Evolutionary conservation across 306 rosid species (phyloP).

Genomic region (Boehmeria nivea): DNA sequence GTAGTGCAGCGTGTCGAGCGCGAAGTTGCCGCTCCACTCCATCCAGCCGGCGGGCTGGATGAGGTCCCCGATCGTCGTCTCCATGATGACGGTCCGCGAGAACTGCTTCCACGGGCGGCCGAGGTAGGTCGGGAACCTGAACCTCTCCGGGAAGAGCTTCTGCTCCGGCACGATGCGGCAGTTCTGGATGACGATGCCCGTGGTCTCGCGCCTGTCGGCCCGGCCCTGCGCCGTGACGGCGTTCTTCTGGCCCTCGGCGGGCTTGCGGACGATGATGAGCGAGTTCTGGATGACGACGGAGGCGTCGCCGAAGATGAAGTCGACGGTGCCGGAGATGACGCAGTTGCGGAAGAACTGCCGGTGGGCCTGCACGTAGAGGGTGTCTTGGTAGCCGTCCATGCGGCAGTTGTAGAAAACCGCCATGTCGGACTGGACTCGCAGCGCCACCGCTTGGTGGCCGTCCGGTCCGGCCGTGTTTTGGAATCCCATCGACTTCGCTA

Average conservation of each 20-base stretch:
- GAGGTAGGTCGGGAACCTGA: constrained; percentile 6
- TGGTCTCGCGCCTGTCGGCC: constrained; percentile 4
- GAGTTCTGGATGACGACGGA: constrained; percentile 21
- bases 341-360: constrained; percentile 28
- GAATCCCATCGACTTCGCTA: constrained; percentile 20
- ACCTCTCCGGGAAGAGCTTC: constrained; percentile 3
- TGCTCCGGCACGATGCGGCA: constrained; percentile 12
- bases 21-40: constrained; percentile 13
- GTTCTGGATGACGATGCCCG: constrained; percentile 21
- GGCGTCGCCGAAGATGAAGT: constrained; percentile 26
- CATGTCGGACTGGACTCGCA: constrained; percentile 22
- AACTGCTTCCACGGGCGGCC: constrained; percentile 29
- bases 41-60: constrained; percentile 26
- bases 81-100: constrained; percentile 22
- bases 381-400: constrained; percentile 31
- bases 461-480: constrained; percentile 30
- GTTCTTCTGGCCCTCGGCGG: constrained; percentile 15
- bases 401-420: constrained; percentile 24
- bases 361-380: constrained; percentile 21
- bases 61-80: constrained; percentile 19
- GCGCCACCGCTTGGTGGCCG: constrained; percentile 25
- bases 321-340: constrained; percentile 24
- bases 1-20: constrained; percentile 9
- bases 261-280: constrained; percentile 18
- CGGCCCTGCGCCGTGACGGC: constrained; percentile 27